These are phyloP conservation scores for Aristolochia fimbriata DNA, from an alignment of 164 flowering plant species.

Conservation along the genomic window DNA sequence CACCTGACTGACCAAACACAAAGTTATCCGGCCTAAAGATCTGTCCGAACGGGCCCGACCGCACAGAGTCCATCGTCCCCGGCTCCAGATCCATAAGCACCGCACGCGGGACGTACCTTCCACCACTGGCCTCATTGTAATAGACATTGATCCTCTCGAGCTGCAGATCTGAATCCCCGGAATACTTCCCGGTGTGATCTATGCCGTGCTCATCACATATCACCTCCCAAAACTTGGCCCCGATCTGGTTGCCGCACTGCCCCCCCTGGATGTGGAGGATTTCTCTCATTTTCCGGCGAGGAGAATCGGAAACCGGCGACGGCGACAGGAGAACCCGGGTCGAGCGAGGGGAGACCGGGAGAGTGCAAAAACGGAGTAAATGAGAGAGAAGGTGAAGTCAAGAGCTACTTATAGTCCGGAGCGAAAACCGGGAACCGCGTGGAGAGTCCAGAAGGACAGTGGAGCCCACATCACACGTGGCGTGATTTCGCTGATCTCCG, in stretches of 20 bases:
- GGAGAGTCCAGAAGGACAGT: neutral
- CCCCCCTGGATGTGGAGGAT: slow-evolving; percentile 17
- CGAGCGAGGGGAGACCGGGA: too few species aligned
- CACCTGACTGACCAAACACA: slow-evolving; percentile 15
- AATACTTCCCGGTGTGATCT: slow-evolving; percentile 11
- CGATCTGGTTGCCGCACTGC: slow-evolving; percentile 17
- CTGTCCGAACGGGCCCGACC: slow-evolving; percentile 15
- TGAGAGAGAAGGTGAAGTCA: too few species aligned
- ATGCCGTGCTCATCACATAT: slow-evolving; percentile 19
- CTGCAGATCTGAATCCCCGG: slow-evolving; percentile 14
- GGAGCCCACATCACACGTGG: too few species aligned
- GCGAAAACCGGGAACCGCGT: slow-evolving; percentile 2
- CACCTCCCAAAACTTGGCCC: slow-evolving; percentile 20
- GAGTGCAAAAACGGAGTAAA: neutral
- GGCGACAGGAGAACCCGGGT: neutral
- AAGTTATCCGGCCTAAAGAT: slow-evolving; percentile 17
- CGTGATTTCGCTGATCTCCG: too few species aligned
- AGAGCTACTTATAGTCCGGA: neutral
- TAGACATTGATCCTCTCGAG: slow-evolving; percentile 16
- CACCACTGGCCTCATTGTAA: slow-evolving; percentile 17
- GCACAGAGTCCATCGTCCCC: slow-evolving; percentile 15
- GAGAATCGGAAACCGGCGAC: neutral
- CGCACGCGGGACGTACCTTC: slow-evolving; percentile 15
- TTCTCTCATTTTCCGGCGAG: slow-evolving; percentile 9
- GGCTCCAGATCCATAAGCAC: slow-evolving; percentile 19